Evolutionary conservation across 1,139 yeast genomes (phyloP).

Genomic region (Oligophagozyma castellii): DNA sequence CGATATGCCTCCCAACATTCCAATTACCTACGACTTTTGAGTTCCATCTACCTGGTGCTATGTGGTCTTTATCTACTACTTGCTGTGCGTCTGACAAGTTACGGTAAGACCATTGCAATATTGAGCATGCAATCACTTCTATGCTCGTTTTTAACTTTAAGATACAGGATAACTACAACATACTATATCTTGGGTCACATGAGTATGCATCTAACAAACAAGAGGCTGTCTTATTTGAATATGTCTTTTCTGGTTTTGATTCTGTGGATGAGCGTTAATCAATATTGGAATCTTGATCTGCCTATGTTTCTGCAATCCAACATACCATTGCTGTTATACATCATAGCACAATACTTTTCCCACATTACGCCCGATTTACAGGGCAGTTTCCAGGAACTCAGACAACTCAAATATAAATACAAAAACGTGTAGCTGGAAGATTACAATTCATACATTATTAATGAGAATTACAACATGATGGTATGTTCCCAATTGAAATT

Average conservation of each 20-base stretch:
- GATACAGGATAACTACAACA: slow-evolving; percentile 16
- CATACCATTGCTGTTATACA: slow-evolving; percentile 17
- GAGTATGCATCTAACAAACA: slow-evolving; percentile 11
- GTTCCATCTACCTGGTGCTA: slow-evolving; percentile 11
- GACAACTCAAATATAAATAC: slow-evolving; percentile 19
- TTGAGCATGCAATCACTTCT: slow-evolving; percentile 17
- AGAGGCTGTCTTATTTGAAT: slow-evolving; percentile 12
- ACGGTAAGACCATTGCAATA: slow-evolving; percentile 3
- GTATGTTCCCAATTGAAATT: no score
- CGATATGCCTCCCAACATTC: slow-evolving; percentile 13
- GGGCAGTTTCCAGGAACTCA: slow-evolving; percentile 11
- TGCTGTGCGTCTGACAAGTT: slow-evolving; percentile 6
- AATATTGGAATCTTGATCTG: slow-evolving; percentile 4
- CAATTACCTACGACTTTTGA: slow-evolving; percentile 10
- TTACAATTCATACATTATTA: no score
- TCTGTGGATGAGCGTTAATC: slow-evolving; percentile 14
- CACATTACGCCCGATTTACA: slow-evolving; percentile 14
- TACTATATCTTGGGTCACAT: slow-evolving; percentile 7
- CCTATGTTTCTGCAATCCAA: slow-evolving; percentile 10
- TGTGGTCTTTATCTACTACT: slow-evolving; percentile 15
- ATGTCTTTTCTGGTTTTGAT: slow-evolving; percentile 11
- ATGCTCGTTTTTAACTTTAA: slow-evolving; percentile 16
- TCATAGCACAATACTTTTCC: slow-evolving; percentile 11
- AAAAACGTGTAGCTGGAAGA: slow-evolving; percentile 22
- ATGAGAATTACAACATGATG: no score